phyloP scores from a whole-genome alignment of 2,329 filamentous ascomycete species.

The Colletotrichum aenigma region DNA sequence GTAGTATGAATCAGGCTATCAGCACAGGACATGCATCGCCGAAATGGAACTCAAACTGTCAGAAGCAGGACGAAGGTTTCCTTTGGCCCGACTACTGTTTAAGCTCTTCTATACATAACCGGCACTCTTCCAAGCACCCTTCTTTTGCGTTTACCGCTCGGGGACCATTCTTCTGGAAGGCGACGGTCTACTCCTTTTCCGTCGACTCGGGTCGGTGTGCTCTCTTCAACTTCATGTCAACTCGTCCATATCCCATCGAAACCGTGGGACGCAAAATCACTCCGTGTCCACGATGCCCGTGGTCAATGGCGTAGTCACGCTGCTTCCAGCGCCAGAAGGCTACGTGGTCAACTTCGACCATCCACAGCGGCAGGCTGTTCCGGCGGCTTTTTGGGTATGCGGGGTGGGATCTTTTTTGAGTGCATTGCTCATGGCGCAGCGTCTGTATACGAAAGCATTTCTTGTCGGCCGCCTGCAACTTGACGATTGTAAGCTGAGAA shows the following conservation, averaged over 20 bases:
- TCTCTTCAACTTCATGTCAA: not conserved
- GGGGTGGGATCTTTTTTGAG: slow-evolving; percentile 31
- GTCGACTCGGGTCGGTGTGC: not conserved
- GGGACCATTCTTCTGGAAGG: not conserved
- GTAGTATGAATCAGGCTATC: not conserved
- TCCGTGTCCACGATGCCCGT: slow-evolving; percentile 19
- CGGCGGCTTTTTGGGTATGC: slow-evolving; percentile 25
- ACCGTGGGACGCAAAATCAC: not conserved
- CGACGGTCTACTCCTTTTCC: not conserved
- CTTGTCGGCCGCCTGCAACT: slow-evolving; percentile 18
- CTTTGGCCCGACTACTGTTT: not conserved
- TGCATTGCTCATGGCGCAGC: slow-evolving; percentile 27
- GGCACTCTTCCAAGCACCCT: not conserved
- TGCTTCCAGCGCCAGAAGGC: slow-evolving; percentile 30
- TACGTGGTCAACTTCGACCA: slow-evolving; percentile 38
- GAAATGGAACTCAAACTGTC: not conserved
- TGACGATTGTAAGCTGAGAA: slow-evolving; percentile 20
- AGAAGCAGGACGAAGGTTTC: not conserved
- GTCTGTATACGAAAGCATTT: slow-evolving; percentile 27
- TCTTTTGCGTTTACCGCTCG: not conserved
- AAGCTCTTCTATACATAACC: not conserved
- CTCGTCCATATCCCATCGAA: not conserved
- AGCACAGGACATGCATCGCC: not conserved
- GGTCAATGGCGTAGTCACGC: slow-evolving; percentile 26
- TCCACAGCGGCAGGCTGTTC: slow-evolving; percentile 28